phyloP scores from a whole-genome alignment of 345 rosid genomes.

The Boechera stricta region DNA sequence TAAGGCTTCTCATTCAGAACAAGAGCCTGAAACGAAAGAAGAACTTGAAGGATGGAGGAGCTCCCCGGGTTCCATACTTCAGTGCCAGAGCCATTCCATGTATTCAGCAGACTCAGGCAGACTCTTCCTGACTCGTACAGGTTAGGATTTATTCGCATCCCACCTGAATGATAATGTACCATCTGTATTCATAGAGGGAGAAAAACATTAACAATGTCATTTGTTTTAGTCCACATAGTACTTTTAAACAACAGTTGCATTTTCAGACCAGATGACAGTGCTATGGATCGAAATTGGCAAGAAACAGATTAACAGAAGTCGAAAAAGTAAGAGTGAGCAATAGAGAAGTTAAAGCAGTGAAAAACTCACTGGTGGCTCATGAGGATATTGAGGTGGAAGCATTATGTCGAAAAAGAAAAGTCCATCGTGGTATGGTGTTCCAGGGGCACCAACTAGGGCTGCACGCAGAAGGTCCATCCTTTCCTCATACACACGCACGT shows the following conservation, averaged over 20 bases:
- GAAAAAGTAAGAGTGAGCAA: slow-evolving; percentile 3
- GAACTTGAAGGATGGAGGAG: slow-evolving; percentile 89
- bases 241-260: neutral
- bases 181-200: slow-evolving; percentile 52
- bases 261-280: neutral
- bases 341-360: slow-evolving; percentile 13
- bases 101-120: slow-evolving; percentile 90
- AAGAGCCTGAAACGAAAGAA: slow-evolving; percentile 93
- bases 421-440: slow-evolving; percentile 93
- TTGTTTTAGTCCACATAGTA: slow-evolving; percentile 3
- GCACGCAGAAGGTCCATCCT: slow-evolving; percentile 90
- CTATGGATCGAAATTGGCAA: neutral
- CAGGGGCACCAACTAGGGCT: slow-evolving; percentile 81
- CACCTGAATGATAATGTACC: slow-evolving; percentile 86
- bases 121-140: slow-evolving; percentile 89
- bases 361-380: slow-evolving; percentile 85
- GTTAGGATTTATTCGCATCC: slow-evolving; percentile 91
- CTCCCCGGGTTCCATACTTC: slow-evolving; percentile 89
- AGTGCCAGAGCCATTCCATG: slow-evolving; percentile 86
- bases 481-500: slow-evolving; percentile 78
- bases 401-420: slow-evolving; percentile 91
- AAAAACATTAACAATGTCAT: neutral
- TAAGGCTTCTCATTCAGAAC: slow-evolving; percentile 98
- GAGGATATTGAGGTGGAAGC: slow-evolving; percentile 85
- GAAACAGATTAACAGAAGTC: neutral